Conservation (phyloP, 1,284 basidiomycete genomes). For the Bothia castanella region DNA sequence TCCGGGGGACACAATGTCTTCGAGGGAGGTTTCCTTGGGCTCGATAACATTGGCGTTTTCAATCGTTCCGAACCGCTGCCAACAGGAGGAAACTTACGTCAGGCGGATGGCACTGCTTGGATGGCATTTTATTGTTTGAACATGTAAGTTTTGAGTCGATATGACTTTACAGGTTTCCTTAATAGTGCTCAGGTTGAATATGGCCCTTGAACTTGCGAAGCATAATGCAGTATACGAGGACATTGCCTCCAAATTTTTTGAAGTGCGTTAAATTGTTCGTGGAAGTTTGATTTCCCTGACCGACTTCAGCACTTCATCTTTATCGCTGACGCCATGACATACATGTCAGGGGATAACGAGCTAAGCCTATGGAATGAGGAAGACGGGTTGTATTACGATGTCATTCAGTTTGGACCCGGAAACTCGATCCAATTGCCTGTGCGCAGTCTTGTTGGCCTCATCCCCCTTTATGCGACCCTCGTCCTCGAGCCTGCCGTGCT, state of each 20-base stretch:
- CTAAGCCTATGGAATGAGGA: slow-evolving; percentile 91
- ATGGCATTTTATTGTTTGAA: slow-evolving; percentile 98
- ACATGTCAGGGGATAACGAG: slow-evolving; percentile 70
- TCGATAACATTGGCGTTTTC: slow-evolving; percentile 98
- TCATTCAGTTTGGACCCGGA: slow-evolving; percentile 87
- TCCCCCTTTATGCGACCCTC: slow-evolving; percentile 92
- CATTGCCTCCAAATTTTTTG: slow-evolving; percentile 98
- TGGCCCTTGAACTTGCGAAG: slow-evolving; percentile 95
- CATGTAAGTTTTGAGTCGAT: slow-evolving; percentile 55
- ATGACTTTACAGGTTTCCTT: slow-evolving; percentile 1
- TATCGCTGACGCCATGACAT: slow-evolving; percentile 98
- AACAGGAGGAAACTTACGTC: slow-evolving; percentile 87
- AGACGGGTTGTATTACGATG: slow-evolving; percentile 98
- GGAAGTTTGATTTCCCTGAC: slow-evolving; percentile 2
- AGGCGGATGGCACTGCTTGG: slow-evolving; percentile 98
- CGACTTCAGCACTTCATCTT: slow-evolving; percentile 81
- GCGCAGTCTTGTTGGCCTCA: slow-evolving; percentile 90
- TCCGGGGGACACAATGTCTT: slow-evolving; percentile 93
- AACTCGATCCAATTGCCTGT: slow-evolving; percentile 87
- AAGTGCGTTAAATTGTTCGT: slow-evolving; percentile 45
- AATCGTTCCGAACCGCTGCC: slow-evolving; percentile 96
- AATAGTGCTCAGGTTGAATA: slow-evolving; percentile 69
- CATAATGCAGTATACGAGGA: slow-evolving; percentile 98
- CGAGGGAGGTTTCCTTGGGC: slow-evolving; percentile 95
- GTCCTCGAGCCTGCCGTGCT: slow-evolving; percentile 88